Evolutionary conservation across 805 yeast species (phyloP), one percentile per base, ranked within the genome.

Genomic region (Starmera amethionina): DNA sequence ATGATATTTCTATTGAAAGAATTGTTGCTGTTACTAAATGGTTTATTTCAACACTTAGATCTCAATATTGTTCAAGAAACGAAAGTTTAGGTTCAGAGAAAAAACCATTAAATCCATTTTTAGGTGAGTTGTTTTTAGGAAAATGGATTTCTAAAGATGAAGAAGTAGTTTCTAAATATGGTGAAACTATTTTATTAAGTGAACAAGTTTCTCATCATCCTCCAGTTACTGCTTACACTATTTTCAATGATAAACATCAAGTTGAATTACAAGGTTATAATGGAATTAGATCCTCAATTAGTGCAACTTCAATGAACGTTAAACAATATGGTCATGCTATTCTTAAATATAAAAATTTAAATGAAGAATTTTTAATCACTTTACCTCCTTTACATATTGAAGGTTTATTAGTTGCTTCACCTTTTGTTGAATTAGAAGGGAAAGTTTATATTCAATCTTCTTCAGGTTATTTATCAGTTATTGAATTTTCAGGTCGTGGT

Each of bases 171-270:
- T 60, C 66, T 10, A 67, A 64, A 40, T 61, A 75, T 13, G 96
- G 95, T 34, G 94, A 85, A 46, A 84, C 96, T 22, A 63, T 77
- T 11, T 67, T 90, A 55, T 64, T 87, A 40, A 77, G 89, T 47
- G 98, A 93, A 63, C 98, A 93, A 64, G 97, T 93, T 12, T 79
- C 89, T 46, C 98, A 93, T 64, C 98, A 93, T 61, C 98, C 98
- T 14, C 97, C 98, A 22, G 81, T 84, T 30, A 89, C 97, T n/a
- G 97, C 93, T 7, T 93, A 88, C 58, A 75, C 88, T 34, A 74
- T 93, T 41, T 65, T 75, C 54, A 88, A 88, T 58, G 83, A 79
- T 46, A 75, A 77, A 52, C 72, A 81, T 59, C 72, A 79, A 30
- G 80, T 82, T 22, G 63, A 67, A 34, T 67, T 88, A 46, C 84